A percentile compares a stretch with the other conserved stretches of the same genome.
phyloP scores from a whole-genome alignment of 345 rosid species.

The Eutrema japonicum region DNA sequence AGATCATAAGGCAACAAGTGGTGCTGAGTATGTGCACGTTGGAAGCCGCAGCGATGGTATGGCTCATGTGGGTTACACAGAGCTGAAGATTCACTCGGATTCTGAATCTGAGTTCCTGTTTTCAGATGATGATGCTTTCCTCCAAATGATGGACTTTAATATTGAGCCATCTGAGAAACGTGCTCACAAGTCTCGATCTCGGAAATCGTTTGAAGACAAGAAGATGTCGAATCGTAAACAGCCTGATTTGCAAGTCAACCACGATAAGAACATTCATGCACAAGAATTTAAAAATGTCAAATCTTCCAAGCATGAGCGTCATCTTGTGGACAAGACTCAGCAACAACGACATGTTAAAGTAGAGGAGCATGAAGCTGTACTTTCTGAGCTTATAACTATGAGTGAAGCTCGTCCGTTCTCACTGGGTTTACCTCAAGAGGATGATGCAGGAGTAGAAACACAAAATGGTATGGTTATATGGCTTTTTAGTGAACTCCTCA shows the following conservation, averaged over 20 bases:
- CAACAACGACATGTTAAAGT: conserved; percentile 15
- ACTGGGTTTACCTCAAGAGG: conserved; percentile 31
- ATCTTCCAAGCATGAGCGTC: conserved; percentile 41
- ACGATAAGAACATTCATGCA: conserved; percentile 38
- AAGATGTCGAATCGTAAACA: conserved; percentile 29
- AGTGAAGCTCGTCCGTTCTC: conserved; percentile 50
- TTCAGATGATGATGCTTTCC: conserved; percentile 55
- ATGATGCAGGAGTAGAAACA: conserved; percentile 25
- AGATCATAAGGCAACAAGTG: conserved; percentile 40
- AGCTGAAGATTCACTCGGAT: conserved; percentile 60
- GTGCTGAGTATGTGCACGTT: conserved; percentile 25
- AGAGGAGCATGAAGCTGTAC: conserved; percentile 38
- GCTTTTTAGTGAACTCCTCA: conserved; percentile 31
- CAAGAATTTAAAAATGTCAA: conserved; percentile 28
- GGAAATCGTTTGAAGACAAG: conserved; percentile 28
- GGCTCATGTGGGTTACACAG: conserved; percentile 56
- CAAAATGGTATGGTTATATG: conserved; percentile 19
- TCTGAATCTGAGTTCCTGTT: conserved; percentile 58
- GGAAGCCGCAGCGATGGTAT: conserved; percentile 50
- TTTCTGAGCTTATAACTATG: conserved; percentile 51
- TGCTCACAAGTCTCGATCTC: conserved; percentile 35
- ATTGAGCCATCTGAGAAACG: conserved; percentile 40
- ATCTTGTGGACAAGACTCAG: conserved; percentile 45
- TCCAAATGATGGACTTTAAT: conserved; percentile 34
- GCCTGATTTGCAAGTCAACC: conserved; percentile 24